phyloP scores from a whole-genome alignment of 495 filamentous ascomycete species.

The Tuber calosporum region DNA sequence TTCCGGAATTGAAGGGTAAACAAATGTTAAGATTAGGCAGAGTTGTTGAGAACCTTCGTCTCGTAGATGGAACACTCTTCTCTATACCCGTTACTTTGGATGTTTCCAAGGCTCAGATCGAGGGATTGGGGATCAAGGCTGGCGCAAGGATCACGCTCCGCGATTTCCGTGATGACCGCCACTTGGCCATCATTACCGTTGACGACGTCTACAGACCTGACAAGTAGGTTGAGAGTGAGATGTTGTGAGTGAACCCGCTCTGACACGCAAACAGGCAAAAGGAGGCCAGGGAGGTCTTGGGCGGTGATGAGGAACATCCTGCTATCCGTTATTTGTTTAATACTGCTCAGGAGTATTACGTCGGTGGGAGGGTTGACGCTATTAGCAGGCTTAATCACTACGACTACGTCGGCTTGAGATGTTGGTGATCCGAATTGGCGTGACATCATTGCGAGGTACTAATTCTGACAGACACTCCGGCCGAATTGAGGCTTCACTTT shows the following conservation, averaged over 20 bases:
- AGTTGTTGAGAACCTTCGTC: constrained; percentile 77
- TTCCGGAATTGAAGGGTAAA: background rate
- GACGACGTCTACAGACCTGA: constrained; percentile 94
- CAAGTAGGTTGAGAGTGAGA: constrained; percentile 59
- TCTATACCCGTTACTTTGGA: constrained; percentile 96
- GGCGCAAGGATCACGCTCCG: constrained; percentile 78
- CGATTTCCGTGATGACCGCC: constrained; percentile 92
- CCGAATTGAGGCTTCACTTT: constrained; percentile 91
- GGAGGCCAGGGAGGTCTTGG: constrained; percentile 91
- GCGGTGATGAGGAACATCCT: constrained; percentile 87
- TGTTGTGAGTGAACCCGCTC: constrained; percentile 38
- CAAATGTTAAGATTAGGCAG: constrained; percentile 46
- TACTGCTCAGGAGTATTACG: constrained; percentile 75
- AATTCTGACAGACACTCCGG: constrained; percentile 64
- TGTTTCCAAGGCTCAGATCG: constrained; percentile 63
- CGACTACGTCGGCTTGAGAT: constrained; percentile 94
- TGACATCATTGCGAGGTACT: constrained; percentile 25
- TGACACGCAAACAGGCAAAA: constrained; percentile 55
- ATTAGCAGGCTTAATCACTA: constrained; percentile 94
- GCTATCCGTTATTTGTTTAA: constrained; percentile 81
- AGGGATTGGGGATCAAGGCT: constrained; percentile 63
- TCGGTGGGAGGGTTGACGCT: constrained; percentile 91
- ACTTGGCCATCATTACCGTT: constrained; percentile 89
- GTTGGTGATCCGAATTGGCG: constrained; percentile 48
- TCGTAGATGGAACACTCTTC: constrained; percentile 86